A percentile compares a stretch with the other conserved stretches of the same genome.
Evolutionary conservation across 345 rosid species (phyloP).

Genomic region (Clarkia xantiana): DNA sequence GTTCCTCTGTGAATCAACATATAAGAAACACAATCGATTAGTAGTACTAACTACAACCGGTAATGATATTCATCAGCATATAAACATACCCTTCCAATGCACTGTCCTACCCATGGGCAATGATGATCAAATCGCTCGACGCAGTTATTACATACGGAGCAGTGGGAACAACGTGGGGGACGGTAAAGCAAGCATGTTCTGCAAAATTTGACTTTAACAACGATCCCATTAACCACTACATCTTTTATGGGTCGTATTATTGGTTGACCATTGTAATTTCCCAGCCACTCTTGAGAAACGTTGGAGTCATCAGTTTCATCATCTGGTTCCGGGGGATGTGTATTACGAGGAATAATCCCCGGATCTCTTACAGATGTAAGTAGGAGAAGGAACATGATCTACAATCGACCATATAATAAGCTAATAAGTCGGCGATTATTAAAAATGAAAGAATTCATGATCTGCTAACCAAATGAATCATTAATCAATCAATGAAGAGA

Average conservation of each 20-base stretch:
- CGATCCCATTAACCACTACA: slow-evolving; percentile 46
- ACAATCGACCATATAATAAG: slow-evolving; percentile 13
- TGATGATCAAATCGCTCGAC: slow-evolving; percentile 94
- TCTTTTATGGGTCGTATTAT: slow-evolving; percentile 59
- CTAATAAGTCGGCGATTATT: no score
- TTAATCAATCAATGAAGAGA: no score
- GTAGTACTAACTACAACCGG: neutral
- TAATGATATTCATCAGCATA: no score
- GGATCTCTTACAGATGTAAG: slow-evolving; percentile 91
- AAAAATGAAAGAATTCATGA: no score
- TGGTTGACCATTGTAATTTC: slow-evolving; percentile 20
- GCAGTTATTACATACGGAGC: slow-evolving; percentile 87
- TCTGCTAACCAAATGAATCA: no score
- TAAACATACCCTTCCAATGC: slow-evolving; percentile 74
- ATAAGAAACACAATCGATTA: neutral
- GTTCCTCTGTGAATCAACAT: slow-evolving; percentile 42
- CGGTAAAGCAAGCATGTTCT: slow-evolving; percentile 87
- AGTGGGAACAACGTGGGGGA: slow-evolving; percentile 89
- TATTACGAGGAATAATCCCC: slow-evolving; percentile 79
- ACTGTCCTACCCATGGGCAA: slow-evolving; percentile 99
- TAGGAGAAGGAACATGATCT: slow-evolving; percentile 63
- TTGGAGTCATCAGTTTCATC: slow-evolving; percentile 32
- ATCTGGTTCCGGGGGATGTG: slow-evolving; percentile 61
- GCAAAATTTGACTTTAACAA: slow-evolving; percentile 70
- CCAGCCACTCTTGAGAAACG: slow-evolving; percentile 33